A percentile compares a stretch with the other conserved stretches of the same genome.
Evolutionary conservation across 2,329 filamentous ascomycete species (phyloP).

Genomic region (Rhytidhysteron rufulum): DNA sequence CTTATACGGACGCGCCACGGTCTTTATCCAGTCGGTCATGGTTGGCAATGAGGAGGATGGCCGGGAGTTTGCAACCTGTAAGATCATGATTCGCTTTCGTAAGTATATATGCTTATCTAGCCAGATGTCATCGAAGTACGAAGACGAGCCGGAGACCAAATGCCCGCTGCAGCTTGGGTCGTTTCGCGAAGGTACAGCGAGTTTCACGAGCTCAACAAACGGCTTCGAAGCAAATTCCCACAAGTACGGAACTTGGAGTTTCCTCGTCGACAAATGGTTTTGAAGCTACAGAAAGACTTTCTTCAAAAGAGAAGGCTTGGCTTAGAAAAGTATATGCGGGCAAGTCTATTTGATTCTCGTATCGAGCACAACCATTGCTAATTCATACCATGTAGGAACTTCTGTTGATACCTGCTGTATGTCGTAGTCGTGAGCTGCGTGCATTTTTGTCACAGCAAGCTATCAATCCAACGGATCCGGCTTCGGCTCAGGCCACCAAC

Average conservation of each 20-base stretch:
- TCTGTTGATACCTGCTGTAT: conserved; percentile 84
- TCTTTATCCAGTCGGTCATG: conserved; percentile 89
- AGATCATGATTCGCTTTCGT: too few relatives aligned
- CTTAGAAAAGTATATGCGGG: conserved; percentile 74
- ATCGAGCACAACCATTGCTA: not conserved
- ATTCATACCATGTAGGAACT: conserved; percentile 53
- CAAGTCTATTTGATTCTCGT: conserved; percentile 8
- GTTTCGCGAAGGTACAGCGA: conserved; percentile 93
- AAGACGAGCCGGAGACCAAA: conserved; percentile 85
- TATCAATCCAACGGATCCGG: conserved; percentile 63
- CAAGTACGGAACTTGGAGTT: conserved; percentile 89
- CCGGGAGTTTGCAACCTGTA: conserved; percentile 84
- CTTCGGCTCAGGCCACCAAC: conserved; percentile 57
- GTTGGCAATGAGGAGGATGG: conserved; percentile 90
- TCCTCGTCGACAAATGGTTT: conserved; percentile 83
- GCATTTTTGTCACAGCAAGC: conserved; percentile 87
- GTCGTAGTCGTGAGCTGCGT: conserved; percentile 85
- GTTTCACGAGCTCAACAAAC: conserved; percentile 93
- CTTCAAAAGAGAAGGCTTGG: conserved; percentile 81
- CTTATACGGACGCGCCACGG: conserved; percentile 83
- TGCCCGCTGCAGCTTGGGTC: conserved; percentile 93
- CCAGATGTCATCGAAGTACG: conserved; percentile 82
- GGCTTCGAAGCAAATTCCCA: conserved; percentile 76
- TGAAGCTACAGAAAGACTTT: conserved; percentile 96
- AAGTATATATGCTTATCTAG: conserved; percentile 21